Base-by-base conservation (phyloP, 805 yeast genomes). In the Candida michaelii region DNA sequence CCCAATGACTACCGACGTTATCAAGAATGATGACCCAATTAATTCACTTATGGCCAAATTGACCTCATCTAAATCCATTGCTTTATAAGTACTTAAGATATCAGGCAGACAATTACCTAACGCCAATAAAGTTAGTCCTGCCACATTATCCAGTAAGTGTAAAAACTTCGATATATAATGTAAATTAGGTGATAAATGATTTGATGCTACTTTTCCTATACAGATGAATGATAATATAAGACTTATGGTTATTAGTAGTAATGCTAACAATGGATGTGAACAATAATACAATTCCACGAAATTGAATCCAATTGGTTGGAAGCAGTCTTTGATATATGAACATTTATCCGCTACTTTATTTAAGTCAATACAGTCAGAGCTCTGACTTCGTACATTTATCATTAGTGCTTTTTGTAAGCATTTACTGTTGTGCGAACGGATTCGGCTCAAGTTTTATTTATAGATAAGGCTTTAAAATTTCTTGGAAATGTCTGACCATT, bases 61-160 rank as follows among this genome's bases (percentile, higher is more conserved):
- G 0, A 84, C 79, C 1, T 87, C 78, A n/a, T 79, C 82, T 1
- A 80, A 65, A 10, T 74, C 72, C 79, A 93, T 77, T 3, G 97
- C 96, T 37, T 83, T 82, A 58, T 81, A 87, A 0, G 96, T 89
- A 36, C 91, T 78, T 27, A 89, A 76, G 3, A 91, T 80, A 60
- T 91, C 99, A 0, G 97, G 96, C 0, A 95, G 75, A 3, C 96
- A 95, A 62, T 91, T 91, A 0, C 97, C 98, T 46, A 91, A 73
- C 0, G 98, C 96, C 40, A 93, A 66, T 16, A 91, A 65, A 0
- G 97, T 90, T 50, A 91, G 74, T 0, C 98, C 98, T 10, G 93
- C 82, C 14, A 90, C 64, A 44, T 85, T 80, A 46, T 88, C 93
- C 13, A 90, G 79, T 39, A 91, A 62, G 7, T 79, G 74, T 8